Percentiles rank a stretch among this genome's conserved stretches.
Conservation (phyloP, 1,139 yeast species). For the Sugiyamaella novakii region DNA sequence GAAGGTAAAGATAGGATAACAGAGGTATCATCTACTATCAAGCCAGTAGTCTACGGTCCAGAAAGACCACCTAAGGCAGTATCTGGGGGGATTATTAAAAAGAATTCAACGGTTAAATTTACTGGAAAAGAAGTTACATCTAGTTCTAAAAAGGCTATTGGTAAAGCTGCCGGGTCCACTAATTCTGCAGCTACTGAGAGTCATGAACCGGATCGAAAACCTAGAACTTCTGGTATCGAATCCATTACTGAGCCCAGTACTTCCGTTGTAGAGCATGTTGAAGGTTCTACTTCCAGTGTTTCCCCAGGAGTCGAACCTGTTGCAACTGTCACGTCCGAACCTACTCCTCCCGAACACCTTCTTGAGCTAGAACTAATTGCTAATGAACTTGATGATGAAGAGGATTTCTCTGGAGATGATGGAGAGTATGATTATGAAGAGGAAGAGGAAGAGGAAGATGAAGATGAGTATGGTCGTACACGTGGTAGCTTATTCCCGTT, state of each 20-base stretch:
- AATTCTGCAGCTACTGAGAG: conserved; percentile 8
- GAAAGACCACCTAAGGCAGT: conserved; percentile 20
- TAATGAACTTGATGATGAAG: conserved; percentile 52
- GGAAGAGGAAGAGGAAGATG: conserved; percentile 43
- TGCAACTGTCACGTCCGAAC: too few relatives aligned
- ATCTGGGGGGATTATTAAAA: not conserved
- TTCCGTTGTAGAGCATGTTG: too few relatives aligned
- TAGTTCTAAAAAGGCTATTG: too few relatives aligned
- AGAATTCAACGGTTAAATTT: too few relatives aligned
- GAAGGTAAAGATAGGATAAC: not conserved
- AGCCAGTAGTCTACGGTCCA: conserved; percentile 29
- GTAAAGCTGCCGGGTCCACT: too few relatives aligned
- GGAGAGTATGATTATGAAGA: conserved; percentile 31
- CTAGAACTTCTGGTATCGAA: too few relatives aligned
- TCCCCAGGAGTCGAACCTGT: too few relatives aligned
- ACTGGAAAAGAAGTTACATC: too few relatives aligned
- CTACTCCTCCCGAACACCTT: conserved; percentile 50
- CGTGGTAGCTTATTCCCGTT: conserved; percentile 44
- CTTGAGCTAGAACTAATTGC: conserved; percentile 56
- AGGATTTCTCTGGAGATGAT: conserved; percentile 44
- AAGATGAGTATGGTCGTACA: conserved; percentile 45
- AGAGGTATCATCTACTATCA: conserved; percentile 1
- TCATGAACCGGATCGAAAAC: too few relatives aligned
- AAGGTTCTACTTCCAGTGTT: too few relatives aligned
- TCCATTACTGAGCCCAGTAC: too few relatives aligned